A percentile compares a stretch with the other conserved stretches of the same genome.
phyloP scores from a whole-genome alignment of 164 flowering plant species.

The Tetracentron sinense region DNA sequence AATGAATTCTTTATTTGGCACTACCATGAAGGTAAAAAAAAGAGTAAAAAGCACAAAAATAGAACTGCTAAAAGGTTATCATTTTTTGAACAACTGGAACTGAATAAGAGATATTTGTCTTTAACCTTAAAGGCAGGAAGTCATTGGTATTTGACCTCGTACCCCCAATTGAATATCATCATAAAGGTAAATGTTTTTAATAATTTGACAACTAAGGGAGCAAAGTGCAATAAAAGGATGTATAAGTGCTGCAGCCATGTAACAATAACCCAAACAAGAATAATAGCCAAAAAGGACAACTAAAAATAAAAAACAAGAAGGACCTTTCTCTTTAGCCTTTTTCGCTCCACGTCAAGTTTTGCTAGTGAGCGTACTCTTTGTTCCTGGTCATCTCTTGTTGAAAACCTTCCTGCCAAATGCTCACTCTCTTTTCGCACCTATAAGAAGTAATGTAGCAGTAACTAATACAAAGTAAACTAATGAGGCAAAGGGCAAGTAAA shows the following conservation, averaged over 20 bases:
- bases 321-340: conserved; percentile 53
- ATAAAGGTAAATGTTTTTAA: too few species aligned
- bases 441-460: conserved; percentile 1
- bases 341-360: conserved; percentile 42
- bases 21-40: too few species aligned
- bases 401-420: conserved; percentile 50
- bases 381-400: conserved; percentile 29
- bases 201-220: not conserved
- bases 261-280: not conserved
- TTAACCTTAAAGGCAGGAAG: too few species aligned
- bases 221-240: not conserved
- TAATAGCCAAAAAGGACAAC: not conserved
- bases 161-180: too few species aligned
- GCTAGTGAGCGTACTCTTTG: conserved; percentile 25
- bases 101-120: too few species aligned
- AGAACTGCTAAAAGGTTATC: too few species aligned
- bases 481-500: not conserved
- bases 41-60: too few species aligned
- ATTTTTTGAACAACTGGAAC: too few species aligned
- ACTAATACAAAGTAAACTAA: not conserved
- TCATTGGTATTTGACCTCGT: too few species aligned
- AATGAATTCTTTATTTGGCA: too few species aligned
- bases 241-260: not conserved
- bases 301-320: not conserved
- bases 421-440: conserved; percentile 76